Percentiles rank a stretch among this genome's conserved stretches.
Conservation (phyloP, 331 rosid genomes). For the Phaseolus coccineus region DNA sequence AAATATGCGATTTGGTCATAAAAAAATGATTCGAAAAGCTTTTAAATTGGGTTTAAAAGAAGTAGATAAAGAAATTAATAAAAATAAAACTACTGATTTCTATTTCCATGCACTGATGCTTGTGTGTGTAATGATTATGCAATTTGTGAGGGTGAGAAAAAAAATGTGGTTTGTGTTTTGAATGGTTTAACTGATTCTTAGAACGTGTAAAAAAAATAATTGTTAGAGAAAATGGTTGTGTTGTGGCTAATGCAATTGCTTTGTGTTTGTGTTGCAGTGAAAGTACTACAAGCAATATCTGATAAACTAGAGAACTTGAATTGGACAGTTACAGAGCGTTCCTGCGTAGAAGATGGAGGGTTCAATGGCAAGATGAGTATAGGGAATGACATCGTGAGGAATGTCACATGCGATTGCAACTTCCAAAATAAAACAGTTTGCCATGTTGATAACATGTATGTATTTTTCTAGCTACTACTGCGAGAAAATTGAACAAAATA, state of each 20-base stretch:
- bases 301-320: constrained; percentile 47
- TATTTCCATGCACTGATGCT: no score
- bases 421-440: constrained; percentile 49
- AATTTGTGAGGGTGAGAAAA: not conserved
- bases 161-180: not conserved
- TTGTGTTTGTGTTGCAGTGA: constrained; percentile 57
- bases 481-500: no score
- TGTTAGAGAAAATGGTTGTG: not conserved
- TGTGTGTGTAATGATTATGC: no score
- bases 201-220: not conserved
- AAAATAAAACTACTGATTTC: no score
- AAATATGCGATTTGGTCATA: no score
- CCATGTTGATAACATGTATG: constrained; percentile 67
- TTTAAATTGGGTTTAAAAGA: no score
- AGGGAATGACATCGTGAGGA: not conserved
- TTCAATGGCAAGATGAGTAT: constrained; percentile 8
- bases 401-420: constrained; percentile 64
- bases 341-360: constrained; percentile 54
- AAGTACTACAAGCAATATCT: constrained; percentile 64
- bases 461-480: not conserved
- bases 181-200: not conserved
- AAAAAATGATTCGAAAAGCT: no score
- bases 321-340: constrained; percentile 63
- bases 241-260: not conserved
- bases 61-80: no score